Conservation (phyloP, 108 stramenopile genomes). For the Chaetoceros muelleri region DNA sequence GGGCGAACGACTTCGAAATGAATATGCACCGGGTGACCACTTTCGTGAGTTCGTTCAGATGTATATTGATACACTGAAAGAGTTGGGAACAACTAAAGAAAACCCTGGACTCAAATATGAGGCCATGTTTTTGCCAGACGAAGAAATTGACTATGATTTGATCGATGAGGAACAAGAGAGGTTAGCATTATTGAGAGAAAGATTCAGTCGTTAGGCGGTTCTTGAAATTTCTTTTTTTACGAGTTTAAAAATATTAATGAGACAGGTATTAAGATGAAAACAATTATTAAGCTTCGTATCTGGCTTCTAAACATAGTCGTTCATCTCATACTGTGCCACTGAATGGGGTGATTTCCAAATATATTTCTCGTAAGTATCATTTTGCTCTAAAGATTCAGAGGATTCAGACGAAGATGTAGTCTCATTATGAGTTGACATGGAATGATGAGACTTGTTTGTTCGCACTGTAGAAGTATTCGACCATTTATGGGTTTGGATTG, state of each 20-base stretch:
- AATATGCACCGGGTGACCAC: conserved; percentile 34
- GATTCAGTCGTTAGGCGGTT: neutral
- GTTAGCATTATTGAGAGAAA: conserved; percentile 23
- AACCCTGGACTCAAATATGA: conserved; percentile 60
- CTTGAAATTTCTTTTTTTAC: too few species aligned
- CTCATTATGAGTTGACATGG: too few species aligned
- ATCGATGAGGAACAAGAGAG: conserved; percentile 53
- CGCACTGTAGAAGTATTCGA: neutral
- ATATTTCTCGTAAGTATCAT: too few species aligned
- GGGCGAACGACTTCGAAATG: conserved; percentile 44
- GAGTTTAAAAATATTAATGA: too few species aligned
- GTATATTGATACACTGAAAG: conserved; percentile 34
- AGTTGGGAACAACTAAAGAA: conserved; percentile 25
- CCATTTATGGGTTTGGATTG: neutral
- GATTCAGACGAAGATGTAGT: too few species aligned
- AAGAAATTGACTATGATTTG: conserved; percentile 45
- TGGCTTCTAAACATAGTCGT: too few species aligned
- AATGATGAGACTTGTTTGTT: too few species aligned
- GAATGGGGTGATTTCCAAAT: too few species aligned
- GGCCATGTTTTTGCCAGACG: conserved; percentile 48
- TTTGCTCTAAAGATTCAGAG: too few species aligned
- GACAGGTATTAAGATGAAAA: too few species aligned
- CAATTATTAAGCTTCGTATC: too few species aligned
- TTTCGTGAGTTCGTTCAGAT: conserved; percentile 25
- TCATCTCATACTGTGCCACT: neutral